phyloP scores from a whole-genome alignment of 148 eudicot species.

The Nyssa sinensis region DNA sequence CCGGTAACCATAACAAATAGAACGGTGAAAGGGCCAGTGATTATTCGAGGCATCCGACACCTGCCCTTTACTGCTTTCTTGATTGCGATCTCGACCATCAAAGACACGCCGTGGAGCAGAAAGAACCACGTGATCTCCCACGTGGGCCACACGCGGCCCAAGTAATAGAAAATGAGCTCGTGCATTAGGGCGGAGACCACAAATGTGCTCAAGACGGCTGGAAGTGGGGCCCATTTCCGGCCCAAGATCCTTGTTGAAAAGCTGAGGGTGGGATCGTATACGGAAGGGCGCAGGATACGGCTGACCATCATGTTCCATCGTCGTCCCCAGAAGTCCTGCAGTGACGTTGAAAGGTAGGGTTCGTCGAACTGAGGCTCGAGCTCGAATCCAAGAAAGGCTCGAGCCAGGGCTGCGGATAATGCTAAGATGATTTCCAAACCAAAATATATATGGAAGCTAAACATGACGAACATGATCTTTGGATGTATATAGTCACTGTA shows the following conservation, averaged over 20 bases:
- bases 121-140: conserved; percentile 41
- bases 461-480: conserved; percentile 26
- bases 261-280: conserved; percentile 28
- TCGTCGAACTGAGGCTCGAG: conserved; percentile 56
- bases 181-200: conserved; percentile 44
- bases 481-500: conserved; percentile 37
- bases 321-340: conserved; percentile 67
- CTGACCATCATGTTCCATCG: conserved; percentile 63
- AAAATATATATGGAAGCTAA: conserved; percentile 39
- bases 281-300: conserved; percentile 39
- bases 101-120: conserved; percentile 33
- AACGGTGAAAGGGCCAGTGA: conserved; percentile 22
- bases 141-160: conserved; percentile 38
- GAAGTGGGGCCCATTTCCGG: conserved; percentile 28
- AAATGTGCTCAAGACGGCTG: conserved; percentile 31
- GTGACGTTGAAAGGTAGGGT: conserved; percentile 49
- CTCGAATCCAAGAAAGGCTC: conserved; percentile 26
- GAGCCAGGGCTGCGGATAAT: conserved; percentile 22
- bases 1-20: conserved; percentile 33
- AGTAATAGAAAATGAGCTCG: conserved; percentile 46
- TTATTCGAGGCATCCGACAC: conserved; percentile 25
- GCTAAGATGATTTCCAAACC: conserved; percentile 36
- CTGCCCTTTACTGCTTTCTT: conserved; percentile 21
- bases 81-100: conserved; percentile 30
- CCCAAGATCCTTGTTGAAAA: conserved; percentile 12